Percentiles rank a stretch among this genome's conserved stretches.
phyloP scores from a whole-genome alignment of 495 filamentous ascomycete genomes.

The Trichoderma gamsii region DNA sequence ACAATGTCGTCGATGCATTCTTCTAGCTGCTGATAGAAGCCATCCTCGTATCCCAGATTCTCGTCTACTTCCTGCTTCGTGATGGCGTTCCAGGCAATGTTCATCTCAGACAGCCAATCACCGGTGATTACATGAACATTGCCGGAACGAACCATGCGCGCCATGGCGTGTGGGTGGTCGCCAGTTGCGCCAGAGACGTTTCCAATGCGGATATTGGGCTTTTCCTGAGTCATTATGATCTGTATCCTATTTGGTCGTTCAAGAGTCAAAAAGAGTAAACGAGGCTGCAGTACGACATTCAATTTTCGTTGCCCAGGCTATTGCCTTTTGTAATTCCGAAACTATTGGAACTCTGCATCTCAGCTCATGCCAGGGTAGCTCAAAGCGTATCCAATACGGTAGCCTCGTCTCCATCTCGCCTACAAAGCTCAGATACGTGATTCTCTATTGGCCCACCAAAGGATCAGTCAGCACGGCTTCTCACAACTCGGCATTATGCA shows the following conservation, averaged over 20 bases:
- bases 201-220: slow-evolving; percentile 23
- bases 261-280: not conserved
- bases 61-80: slow-evolving; percentile 20
- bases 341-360: too few relatives aligned
- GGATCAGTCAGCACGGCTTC: not conserved
- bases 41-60: slow-evolving; percentile 28
- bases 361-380: too few relatives aligned
- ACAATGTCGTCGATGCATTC: slow-evolving; percentile 18
- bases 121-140: slow-evolving; percentile 47
- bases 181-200: slow-evolving; percentile 31
- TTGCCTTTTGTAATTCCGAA: not conserved
- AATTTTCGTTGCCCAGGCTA: not conserved
- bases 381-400: not conserved
- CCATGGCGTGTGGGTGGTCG: slow-evolving; percentile 29
- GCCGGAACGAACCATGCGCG: slow-evolving; percentile 7
- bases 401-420: not conserved
- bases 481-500: not conserved
- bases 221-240: not conserved
- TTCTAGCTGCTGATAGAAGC: slow-evolving; percentile 23
- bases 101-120: slow-evolving; percentile 47
- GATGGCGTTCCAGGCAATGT: slow-evolving; percentile 21
- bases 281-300: not conserved
- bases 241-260: not conserved
- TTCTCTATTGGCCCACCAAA: not conserved
- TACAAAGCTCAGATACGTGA: not conserved